phyloP scores from a whole-genome alignment of 257 asterid species.

The Henckelia pumila region DNA sequence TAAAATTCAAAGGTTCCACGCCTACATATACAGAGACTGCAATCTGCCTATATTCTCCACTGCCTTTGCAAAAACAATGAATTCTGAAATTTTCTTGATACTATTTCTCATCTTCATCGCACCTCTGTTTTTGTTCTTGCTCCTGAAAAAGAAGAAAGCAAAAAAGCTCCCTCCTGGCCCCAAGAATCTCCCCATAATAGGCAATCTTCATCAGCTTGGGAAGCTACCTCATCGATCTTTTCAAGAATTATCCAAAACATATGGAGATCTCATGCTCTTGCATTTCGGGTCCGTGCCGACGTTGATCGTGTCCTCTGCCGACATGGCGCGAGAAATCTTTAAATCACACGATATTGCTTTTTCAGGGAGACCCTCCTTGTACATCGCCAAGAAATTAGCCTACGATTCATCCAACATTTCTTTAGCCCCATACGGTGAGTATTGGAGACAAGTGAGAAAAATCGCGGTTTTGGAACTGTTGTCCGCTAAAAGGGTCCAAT shows the following conservation, averaged over 20 bases:
- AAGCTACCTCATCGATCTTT: not conserved
- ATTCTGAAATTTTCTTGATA: not conserved
- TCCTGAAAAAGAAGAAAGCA: not conserved
- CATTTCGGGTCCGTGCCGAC: not conserved
- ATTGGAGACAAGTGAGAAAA: constrained; percentile 13
- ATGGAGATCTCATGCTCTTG: not conserved
- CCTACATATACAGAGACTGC: too few relatives aligned
- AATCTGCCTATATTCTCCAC: too few relatives aligned
- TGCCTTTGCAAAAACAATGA: not conserved
- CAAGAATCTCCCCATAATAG: not conserved
- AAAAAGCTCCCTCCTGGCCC: not conserved
- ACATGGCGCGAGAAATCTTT: not conserved
- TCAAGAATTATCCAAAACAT: not conserved
- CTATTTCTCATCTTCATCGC: not conserved
- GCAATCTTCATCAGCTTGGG: not conserved
- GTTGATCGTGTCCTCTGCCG: not conserved
- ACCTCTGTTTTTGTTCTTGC: not conserved
- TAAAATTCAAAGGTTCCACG: too few relatives aligned
- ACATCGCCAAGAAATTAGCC: not conserved
- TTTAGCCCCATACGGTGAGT: too few relatives aligned
- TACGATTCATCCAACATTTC: too few relatives aligned
- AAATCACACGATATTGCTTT: not conserved
- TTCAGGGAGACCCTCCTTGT: not conserved
- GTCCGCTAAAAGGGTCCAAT: constrained; percentile 31
- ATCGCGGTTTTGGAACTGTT: constrained; percentile 33